These are phyloP conservation scores for Paecilomyces fulvus DNA, from an alignment of 2,329 filamentous ascomycete genomes.

Conservation along the genomic window DNA sequence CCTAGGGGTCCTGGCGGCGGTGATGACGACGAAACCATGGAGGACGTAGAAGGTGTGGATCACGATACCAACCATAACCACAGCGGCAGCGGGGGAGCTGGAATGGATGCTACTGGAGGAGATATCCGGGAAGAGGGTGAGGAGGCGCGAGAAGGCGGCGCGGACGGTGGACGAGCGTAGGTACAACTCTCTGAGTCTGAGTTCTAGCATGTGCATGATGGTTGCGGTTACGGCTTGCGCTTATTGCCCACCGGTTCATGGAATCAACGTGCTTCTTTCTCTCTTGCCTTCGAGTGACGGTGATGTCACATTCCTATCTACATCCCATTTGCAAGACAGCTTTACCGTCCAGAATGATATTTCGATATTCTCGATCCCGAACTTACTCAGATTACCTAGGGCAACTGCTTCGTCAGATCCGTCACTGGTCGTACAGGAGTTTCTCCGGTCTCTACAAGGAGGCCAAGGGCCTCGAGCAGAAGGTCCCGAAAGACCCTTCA, in stretches of 20 bases:
- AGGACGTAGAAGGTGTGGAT: slow-evolving; percentile 59
- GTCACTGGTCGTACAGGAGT: slow-evolving; percentile 72
- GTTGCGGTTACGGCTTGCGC: slow-evolving; percentile 3
- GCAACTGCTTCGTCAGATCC: slow-evolving; percentile 59
- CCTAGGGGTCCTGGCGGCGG: slow-evolving; percentile 45
- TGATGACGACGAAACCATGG: slow-evolving; percentile 69
- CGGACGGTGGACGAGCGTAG: slow-evolving; percentile 99
- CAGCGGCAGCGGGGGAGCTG: slow-evolving; percentile 67
- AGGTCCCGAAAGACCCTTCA: slow-evolving; percentile 58
- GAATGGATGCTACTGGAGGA: slow-evolving; percentile 77
- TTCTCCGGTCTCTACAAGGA: slow-evolving; percentile 71
- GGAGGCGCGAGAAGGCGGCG: slow-evolving; percentile 80
- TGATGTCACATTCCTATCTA: background rate
- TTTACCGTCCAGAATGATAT: background rate
- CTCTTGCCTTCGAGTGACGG: background rate
- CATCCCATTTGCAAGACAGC: background rate
- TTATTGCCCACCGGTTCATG: background rate
- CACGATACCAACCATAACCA: slow-evolving; percentile 51
- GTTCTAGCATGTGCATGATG: slow-evolving; percentile 9
- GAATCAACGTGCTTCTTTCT: background rate
- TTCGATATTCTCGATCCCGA: background rate
- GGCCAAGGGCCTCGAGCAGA: slow-evolving; percentile 39
- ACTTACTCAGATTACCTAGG: slow-evolving; percentile 36
- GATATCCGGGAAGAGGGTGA: slow-evolving; percentile 87
- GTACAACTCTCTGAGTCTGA: slow-evolving; percentile 48